Conservation (phyloP, 768 basidiomycete species). For the Serendipita sp. region DNA sequence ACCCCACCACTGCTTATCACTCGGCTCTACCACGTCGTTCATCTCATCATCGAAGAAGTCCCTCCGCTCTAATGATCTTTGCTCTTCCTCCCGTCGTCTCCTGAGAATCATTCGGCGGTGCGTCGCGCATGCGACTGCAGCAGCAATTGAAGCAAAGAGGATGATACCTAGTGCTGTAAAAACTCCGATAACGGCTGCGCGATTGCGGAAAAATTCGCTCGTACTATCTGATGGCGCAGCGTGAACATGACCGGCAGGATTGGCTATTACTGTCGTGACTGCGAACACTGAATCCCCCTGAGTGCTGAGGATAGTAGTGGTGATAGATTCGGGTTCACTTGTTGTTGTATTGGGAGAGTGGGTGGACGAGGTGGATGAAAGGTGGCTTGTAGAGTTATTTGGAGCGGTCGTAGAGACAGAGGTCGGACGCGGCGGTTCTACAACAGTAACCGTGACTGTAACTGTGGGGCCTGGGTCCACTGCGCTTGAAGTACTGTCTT, state of each 20-base stretch:
- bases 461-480: neutral
- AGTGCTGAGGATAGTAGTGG: neutral
- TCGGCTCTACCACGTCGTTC: neutral
- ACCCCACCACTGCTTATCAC: constrained; percentile 4
- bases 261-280: neutral
- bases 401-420: neutral
- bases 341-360: neutral
- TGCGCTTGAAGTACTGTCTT: too few species aligned
- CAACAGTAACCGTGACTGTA: neutral
- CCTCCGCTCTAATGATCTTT: neutral
- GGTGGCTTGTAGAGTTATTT: neutral
- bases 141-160: neutral
- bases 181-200: neutral
- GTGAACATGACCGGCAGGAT: constrained; percentile 1
- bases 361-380: neutral
- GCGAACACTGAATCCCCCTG: neutral
- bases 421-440: neutral
- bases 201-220: neutral
- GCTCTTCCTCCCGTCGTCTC: neutral
- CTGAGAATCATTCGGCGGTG: neutral
- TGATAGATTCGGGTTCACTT: neutral
- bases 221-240: neutral
- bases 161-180: neutral
- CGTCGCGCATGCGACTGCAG: neutral
- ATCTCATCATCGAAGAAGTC: constrained; percentile 6